phyloP scores from a whole-genome alignment of 768 basidiomycete genomes.

The Mycena venus region DNA sequence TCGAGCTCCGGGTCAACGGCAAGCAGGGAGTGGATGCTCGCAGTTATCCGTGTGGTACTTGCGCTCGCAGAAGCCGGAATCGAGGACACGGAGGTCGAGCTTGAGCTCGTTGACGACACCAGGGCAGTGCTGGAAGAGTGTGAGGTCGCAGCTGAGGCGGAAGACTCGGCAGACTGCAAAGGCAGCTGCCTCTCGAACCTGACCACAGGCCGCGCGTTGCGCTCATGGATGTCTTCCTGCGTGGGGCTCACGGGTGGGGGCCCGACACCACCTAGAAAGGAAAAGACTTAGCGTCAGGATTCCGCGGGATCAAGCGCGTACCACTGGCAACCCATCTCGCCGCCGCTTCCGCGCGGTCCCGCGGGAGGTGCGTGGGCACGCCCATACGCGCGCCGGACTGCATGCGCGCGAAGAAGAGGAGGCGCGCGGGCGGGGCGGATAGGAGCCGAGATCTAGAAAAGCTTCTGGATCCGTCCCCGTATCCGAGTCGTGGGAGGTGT shows the following conservation, averaged over 20 bases:
- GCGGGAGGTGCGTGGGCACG: constrained; percentile 37
- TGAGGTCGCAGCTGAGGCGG: too few relatives aligned
- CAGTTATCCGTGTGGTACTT: not conserved
- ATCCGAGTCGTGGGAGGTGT: too few relatives aligned
- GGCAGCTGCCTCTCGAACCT: constrained; percentile 24
- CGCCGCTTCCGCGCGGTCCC: constrained; percentile 33
- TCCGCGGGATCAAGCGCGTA: too few relatives aligned
- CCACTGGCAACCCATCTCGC: not conserved
- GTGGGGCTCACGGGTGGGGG: constrained; percentile 47
- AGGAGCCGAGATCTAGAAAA: constrained; percentile 43
- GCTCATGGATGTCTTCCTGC: constrained; percentile 60
- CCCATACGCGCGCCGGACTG: constrained; percentile 48
- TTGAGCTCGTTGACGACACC: too few relatives aligned
- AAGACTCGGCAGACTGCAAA: not conserved
- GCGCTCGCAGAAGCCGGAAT: too few relatives aligned
- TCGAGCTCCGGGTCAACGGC: not conserved
- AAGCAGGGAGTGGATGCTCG: not conserved
- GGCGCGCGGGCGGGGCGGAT: constrained; percentile 57
- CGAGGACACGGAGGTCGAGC: too few relatives aligned
- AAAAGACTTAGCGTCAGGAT: not conserved
- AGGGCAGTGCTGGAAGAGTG: too few relatives aligned
- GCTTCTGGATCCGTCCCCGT: too few relatives aligned
- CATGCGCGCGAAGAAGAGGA: constrained; percentile 58
- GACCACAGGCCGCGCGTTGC: constrained; percentile 54
- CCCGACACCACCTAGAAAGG: not conserved